Evolutionary conservation across 1,284 basidiomycete genomes (phyloP).

Genomic region (Cryptococcus neoformans): DNA sequence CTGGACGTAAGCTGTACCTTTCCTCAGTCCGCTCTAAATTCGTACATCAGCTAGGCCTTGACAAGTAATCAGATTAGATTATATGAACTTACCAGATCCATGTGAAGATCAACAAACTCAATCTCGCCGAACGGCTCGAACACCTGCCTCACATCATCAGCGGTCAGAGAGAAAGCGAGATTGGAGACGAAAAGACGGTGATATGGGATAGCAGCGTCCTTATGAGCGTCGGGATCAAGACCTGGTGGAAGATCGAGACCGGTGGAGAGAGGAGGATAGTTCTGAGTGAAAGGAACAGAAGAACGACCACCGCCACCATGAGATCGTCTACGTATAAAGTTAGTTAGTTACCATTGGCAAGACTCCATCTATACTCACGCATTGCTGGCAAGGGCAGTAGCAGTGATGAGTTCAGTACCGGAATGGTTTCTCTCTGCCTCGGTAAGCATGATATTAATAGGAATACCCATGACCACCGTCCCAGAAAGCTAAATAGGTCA

Average conservation of each 20-base stretch:
- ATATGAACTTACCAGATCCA: constrained; percentile 55
- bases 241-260: constrained; percentile 35
- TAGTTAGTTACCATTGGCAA: neutral
- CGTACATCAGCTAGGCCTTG: constrained; percentile 43
- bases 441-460: constrained; percentile 92
- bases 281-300: constrained; percentile 13
- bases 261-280: constrained; percentile 39
- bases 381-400: neutral
- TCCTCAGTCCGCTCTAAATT: constrained; percentile 76
- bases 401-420: neutral
- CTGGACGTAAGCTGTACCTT: constrained; percentile 98
- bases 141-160: constrained; percentile 95
- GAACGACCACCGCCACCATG: constrained; percentile 1
- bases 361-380: neutral
- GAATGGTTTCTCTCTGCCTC: constrained; percentile 87
- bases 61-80: neutral
- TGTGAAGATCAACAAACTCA: constrained; percentile 96
- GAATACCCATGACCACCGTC: constrained; percentile 95
- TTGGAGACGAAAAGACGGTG: constrained; percentile 92
- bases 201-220: constrained; percentile 51
- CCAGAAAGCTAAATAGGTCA: constrained; percentile 55
- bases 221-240: constrained; percentile 44
- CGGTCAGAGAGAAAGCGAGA: constrained; percentile 91
- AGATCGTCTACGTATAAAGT: neutral
- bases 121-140: constrained; percentile 98